These are phyloP conservation scores for Peronospora destructor DNA, from an alignment of 352 stramenopile genomes.

Conservation along the genomic window DNA sequence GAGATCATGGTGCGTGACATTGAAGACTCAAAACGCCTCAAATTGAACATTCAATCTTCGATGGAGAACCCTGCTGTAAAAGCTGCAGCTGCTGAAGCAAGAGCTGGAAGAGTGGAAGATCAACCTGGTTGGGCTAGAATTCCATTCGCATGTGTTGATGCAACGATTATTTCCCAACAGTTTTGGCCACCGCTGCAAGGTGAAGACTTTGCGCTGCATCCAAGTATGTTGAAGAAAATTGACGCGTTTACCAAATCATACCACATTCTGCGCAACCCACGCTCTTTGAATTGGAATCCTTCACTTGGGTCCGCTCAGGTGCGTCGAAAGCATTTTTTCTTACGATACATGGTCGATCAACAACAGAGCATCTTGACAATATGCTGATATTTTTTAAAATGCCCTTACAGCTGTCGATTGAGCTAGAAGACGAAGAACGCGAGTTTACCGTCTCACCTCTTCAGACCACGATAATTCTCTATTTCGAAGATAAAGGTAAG, in stretches of 20 bases:
- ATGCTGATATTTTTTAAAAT: slow-evolving; percentile 5
- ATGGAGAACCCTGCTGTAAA: slow-evolving; percentile 15
- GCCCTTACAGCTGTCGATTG: slow-evolving; percentile 57
- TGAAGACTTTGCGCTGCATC: slow-evolving; percentile 89
- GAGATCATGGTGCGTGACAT: slow-evolving; percentile 98
- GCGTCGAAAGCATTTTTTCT: slow-evolving; percentile 17
- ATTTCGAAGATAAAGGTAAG: slow-evolving; percentile 91
- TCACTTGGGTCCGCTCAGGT: slow-evolving; percentile 90
- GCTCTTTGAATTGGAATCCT: slow-evolving; percentile 89
- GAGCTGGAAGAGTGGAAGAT: background rate
- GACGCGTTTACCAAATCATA: slow-evolving; percentile 89
- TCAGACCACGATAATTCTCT: slow-evolving; percentile 90
- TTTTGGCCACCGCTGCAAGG: slow-evolving; percentile 96
- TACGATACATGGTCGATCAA: background rate
- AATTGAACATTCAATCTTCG: slow-evolving; percentile 79
- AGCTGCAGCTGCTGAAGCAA: slow-evolving; percentile 3
- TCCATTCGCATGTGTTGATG: slow-evolving; percentile 53
- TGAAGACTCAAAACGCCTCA: slow-evolving; percentile 93
- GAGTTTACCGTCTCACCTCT: slow-evolving; percentile 89
- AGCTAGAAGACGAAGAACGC: slow-evolving; percentile 75
- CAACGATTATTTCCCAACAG: slow-evolving; percentile 93
- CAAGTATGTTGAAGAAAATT: slow-evolving; percentile 66
- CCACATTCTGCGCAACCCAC: slow-evolving; percentile 90
- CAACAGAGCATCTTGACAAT: background rate
- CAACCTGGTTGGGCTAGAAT: background rate